A percentile compares a stretch with the other conserved stretches of the same genome.
Evolutionary conservation across 805 yeast genomes (phyloP).

Genomic region (Priceomyces fermenticarens): DNA sequence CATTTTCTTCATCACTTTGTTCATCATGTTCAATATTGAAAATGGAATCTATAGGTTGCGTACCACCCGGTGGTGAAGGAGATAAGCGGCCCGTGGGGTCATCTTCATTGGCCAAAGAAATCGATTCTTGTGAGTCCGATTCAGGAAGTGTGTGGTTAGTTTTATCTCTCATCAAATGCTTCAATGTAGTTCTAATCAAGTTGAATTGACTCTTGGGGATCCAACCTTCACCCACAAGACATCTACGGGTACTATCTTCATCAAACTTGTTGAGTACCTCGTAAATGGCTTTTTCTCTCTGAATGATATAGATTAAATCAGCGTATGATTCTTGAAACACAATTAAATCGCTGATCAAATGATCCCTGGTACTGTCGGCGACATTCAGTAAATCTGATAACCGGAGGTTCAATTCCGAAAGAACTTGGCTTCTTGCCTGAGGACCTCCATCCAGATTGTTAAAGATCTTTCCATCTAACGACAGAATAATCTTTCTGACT

Average conservation of each 20-base stretch:
- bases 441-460: constrained; percentile 34
- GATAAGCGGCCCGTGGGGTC: constrained; percentile 6
- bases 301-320: constrained; percentile 32
- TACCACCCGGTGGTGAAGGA: neutral
- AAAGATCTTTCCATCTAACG: constrained; percentile 37
- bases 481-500: constrained; percentile 33
- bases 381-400: constrained; percentile 31
- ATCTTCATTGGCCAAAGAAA: constrained; percentile 8
- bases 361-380: constrained; percentile 31
- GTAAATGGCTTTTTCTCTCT: constrained; percentile 57
- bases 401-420: constrained; percentile 29
- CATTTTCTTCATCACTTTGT: constrained; percentile 13
- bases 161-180: constrained; percentile 40
- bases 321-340: constrained; percentile 34
- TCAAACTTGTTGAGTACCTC: constrained; percentile 63
- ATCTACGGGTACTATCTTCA: constrained; percentile 63
- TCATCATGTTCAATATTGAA: constrained; percentile 20
- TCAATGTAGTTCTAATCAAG: constrained; percentile 35
- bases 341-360: constrained; percentile 35
- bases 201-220: constrained; percentile 54
- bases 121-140: constrained; percentile 15
- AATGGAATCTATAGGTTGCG: constrained; percentile 11
- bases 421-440: constrained; percentile 20
- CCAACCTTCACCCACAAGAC: constrained; percentile 75
- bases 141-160: constrained; percentile 9